Base-by-base conservation (phyloP, 106 monocot species). In the Triglochin maritima region DNA sequence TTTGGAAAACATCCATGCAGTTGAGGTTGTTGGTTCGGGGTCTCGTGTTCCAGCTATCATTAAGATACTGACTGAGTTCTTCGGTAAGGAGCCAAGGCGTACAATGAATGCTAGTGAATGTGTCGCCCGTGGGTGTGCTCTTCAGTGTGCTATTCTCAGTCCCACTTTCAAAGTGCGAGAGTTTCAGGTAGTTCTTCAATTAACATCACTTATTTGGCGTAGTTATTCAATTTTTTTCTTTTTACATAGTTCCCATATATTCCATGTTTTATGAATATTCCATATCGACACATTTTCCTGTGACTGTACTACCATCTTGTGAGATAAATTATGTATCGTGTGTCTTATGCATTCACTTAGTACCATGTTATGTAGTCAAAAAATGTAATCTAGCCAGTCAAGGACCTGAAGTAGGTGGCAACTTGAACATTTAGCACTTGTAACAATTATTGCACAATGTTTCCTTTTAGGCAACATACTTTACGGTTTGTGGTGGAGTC, bases 21-120 rank as follows among this genome's bases (percentile, higher is more conserved):
- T 29, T 29, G 29, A 29, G 29, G 29, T 29, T 0, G 29, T 29
- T 29, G 91, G 91, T 16, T 91, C 91, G 3, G 91, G 91, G 2
- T 91, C 91, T n/a, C 81, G 91, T 64, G 81, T 91, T 17, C 92
- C 87, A 7, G 92, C 87, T 46, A 85, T 92, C 52, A 85, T 87
- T 17, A 85, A 56, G 78, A 85, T 87, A 57, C 57, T 87, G 65
- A 82, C 82, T 4, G 82, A 82, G 49, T 85, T 81, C 56, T 87
- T 87, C 60, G 82, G 81, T 14, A 92, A 85, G 64, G 87, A 87
- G 66, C 85, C 92, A 4, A 87, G 92, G 54, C 75, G 87, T 4
- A 92, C 87, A 7, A 85, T 92, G 87, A 92, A 92, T 74, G 92
- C 92, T 29, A 29, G 29, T 29, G 29, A 29, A 29, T 29, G 29